Conservation (phyloP, 2,329 filamentous ascomycete species). For the Daldinia eschscholtzii region DNA sequence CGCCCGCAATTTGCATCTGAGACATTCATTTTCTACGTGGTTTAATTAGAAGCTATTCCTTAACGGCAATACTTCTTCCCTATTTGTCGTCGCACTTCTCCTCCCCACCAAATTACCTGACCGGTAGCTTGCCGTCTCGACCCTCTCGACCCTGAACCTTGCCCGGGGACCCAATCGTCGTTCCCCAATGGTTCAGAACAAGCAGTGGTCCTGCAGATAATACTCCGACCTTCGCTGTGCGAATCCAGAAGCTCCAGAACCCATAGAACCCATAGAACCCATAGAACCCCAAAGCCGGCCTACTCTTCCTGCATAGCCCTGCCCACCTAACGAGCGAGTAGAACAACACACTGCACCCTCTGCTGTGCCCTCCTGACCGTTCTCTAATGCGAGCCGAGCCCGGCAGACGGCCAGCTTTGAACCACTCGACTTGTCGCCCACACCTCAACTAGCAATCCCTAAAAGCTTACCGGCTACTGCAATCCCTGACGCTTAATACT, state of each 20-base stretch:
- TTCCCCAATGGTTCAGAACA: constrained; percentile 40
- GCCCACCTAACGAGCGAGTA: constrained; percentile 35
- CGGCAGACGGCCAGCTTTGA: constrained; percentile 36
- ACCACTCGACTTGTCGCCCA: constrained; percentile 40
- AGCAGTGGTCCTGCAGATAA: constrained; percentile 47
- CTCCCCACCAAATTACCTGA: constrained; percentile 37
- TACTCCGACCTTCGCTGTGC: constrained; percentile 47
- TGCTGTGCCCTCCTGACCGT: constrained; percentile 42
- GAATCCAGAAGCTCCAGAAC: constrained; percentile 44
- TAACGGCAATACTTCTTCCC: constrained; percentile 36
- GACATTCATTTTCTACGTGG: constrained; percentile 36
- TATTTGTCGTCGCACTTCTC: constrained; percentile 41
- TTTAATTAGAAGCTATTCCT: constrained; percentile 35
- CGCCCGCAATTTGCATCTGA: constrained; percentile 33
- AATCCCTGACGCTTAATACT: constrained; percentile 40
- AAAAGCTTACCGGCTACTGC: constrained; percentile 42
- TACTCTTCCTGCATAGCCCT: constrained; percentile 37
- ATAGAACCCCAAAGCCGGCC: constrained; percentile 26
- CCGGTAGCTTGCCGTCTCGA: constrained; percentile 38
- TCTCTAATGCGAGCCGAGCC: constrained; percentile 42
- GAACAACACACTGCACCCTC: constrained; percentile 35
- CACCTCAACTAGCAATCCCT: constrained; percentile 38
- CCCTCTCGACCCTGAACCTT: constrained; percentile 40
- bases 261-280: constrained; percentile 29
- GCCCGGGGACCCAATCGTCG: constrained; percentile 38